Percentiles rank a stretch among this genome's conserved stretches.
Evolutionary conservation across 164 flowering plant genomes (phyloP).

Genomic region (Echeveria elegans): DNA sequence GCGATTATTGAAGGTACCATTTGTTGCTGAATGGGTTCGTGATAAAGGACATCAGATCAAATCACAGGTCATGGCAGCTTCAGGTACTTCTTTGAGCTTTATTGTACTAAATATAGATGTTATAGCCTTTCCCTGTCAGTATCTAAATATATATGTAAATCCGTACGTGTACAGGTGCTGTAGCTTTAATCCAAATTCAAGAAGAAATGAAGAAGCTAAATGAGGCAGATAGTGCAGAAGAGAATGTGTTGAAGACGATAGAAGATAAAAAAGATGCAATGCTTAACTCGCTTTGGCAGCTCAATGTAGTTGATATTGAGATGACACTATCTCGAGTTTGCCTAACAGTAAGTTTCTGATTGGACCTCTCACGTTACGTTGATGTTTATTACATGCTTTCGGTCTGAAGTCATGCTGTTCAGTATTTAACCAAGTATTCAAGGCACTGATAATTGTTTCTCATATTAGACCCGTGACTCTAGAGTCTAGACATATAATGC

Average conservation of each 20-base stretch:
- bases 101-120: not conserved
- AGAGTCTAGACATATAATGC: not conserved
- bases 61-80: constrained; percentile 84
- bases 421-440: not conserved
- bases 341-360: constrained; percentile 42
- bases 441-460: not conserved
- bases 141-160: not conserved
- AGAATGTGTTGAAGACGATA: constrained; percentile 40
- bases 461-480: not conserved
- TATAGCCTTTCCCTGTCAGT: not conserved
- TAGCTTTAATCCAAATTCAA: constrained; percentile 59
- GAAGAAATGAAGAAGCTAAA: constrained; percentile 54
- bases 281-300: constrained; percentile 82
- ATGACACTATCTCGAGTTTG: constrained; percentile 69
- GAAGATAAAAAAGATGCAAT: constrained; percentile 68
- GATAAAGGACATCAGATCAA: constrained; percentile 82
- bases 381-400: not conserved
- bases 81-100: constrained; percentile 33
- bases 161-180: constrained; percentile 47
- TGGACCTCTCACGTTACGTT: not conserved
- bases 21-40: constrained; percentile 91
- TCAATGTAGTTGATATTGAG: constrained; percentile 89
- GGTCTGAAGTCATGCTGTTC: not conserved
- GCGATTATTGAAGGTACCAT: constrained; percentile 71
- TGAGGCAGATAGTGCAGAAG: constrained; percentile 50